Evolutionary conservation across 2,329 filamentous ascomycete genomes (phyloP), one percentile per base, ranked within the genome.

Genomic region (Aspergillus persii): DNA sequence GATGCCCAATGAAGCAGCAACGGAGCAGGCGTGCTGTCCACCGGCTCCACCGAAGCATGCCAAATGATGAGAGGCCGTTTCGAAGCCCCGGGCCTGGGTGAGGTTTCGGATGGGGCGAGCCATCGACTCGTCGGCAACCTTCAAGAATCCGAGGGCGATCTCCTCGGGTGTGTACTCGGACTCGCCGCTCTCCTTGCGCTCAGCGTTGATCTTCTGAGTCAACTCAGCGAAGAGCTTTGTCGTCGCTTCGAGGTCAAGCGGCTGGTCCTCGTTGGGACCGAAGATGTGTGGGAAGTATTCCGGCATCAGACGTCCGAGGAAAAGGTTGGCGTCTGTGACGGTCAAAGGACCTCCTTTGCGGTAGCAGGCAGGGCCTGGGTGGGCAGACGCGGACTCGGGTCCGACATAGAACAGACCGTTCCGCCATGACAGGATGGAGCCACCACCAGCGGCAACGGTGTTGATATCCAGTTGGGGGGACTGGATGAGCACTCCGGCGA

Each of bases 231-330:
- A 90, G 1, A 91, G 83, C 67, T 84, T 87, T 71, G 86, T 84
- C 67, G 91, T 96, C 0, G 90, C 89, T 58, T 89, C 84, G 1
- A 85, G 80, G 70, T 96, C 92, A 1, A 97, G 77, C 0, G 88
- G 89, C 72, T 96, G 87, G 61, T 96, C 83, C 71, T 97, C 93
- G 49, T 93, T 89, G 73, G 91, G 89, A 50, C 94, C 94, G 68
- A 98, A 97, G 60, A 98, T 97, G 73, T 93, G 94, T 0, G 94
- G 94, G 75, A 98, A 98, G 81, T 96, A 96, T 62, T 96, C 91
- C 0, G 93, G 93, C 1, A 96, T 77, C 3, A 98, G 80, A 27
- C 94, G 86, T 0, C 93, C 93, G 0, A 98, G 84, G 71, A 92
- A 93, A 5, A 96, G 75, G 66, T 97, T 97, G 5, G 93, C 93